These are phyloP conservation scores for Dorcoceras hygrometricum DNA, from an alignment of 257 asterid genomes.

Conservation along the genomic window DNA sequence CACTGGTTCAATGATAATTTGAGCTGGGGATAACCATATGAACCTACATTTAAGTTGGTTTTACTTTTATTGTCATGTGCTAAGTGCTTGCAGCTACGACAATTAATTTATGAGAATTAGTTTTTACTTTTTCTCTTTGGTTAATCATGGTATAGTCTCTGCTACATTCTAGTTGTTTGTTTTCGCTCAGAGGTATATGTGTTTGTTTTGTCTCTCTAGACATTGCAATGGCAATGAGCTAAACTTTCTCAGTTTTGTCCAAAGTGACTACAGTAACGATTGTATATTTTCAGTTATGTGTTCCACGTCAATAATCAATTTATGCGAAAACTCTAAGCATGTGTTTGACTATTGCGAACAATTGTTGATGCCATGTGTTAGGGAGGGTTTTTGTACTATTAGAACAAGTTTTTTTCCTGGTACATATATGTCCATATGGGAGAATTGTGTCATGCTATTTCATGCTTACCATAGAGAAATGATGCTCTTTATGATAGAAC, in stretches of 20 bases:
- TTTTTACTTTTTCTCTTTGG: background rate
- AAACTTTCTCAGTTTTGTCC: background rate
- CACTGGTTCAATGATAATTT: background rate
- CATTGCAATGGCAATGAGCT: background rate
- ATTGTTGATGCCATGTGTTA: background rate
- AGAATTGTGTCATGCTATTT: conserved; percentile 9
- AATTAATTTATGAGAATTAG: background rate
- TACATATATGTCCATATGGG: conserved; percentile 14
- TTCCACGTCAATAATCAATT: conserved; percentile 1
- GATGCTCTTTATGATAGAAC: background rate
- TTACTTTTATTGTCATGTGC: background rate
- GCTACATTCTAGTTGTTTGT: background rate
- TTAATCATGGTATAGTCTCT: background rate
- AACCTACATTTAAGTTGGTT: background rate
- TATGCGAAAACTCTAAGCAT: background rate
- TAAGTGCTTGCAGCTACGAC: background rate
- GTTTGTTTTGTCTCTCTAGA: background rate
- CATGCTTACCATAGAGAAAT: conserved; percentile 3
- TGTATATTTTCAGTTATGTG: background rate
- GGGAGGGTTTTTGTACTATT: background rate
- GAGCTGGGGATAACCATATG: background rate
- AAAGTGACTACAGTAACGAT: background rate
- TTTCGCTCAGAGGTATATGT: too few relatives aligned
- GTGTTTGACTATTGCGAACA: conserved; percentile 2
- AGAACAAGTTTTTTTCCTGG: conserved; percentile 8